A percentile compares a stretch with the other conserved stretches of the same genome.
Conservation (phyloP, 345 rosid genomes). For the Geranium brycei region DNA sequence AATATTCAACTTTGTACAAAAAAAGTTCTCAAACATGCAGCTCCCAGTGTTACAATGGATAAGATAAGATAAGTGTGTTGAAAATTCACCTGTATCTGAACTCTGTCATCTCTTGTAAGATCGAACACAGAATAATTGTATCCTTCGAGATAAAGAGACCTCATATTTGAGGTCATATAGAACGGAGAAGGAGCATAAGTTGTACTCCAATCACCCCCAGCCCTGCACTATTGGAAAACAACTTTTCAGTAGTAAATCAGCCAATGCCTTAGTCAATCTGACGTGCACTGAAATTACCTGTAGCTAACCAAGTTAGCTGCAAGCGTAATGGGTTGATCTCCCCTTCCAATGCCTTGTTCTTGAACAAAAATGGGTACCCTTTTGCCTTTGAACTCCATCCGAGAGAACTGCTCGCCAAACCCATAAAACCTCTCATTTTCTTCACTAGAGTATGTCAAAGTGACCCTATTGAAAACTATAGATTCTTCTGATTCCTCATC, state of each 20-base stretch:
- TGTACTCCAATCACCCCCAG: slow-evolving; percentile 67
- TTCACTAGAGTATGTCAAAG: slow-evolving; percentile 48
- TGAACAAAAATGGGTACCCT: slow-evolving; percentile 65
- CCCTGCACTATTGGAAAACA: slow-evolving; percentile 23
- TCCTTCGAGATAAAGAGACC: slow-evolving; percentile 61
- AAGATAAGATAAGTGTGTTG: too few species aligned
- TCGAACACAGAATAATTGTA: slow-evolving; percentile 58
- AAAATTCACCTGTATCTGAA: slow-evolving; percentile 48
- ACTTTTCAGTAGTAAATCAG: too few species aligned
- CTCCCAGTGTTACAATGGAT: too few species aligned
- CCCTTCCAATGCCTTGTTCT: slow-evolving; percentile 77
- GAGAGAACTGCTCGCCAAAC: slow-evolving; percentile 66
- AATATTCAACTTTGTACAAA: too few species aligned
- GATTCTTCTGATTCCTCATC: slow-evolving; percentile 24
- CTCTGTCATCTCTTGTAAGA: slow-evolving; percentile 41
- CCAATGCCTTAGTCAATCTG: too few species aligned
- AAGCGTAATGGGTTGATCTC: slow-evolving; percentile 61
- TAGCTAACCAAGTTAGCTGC: slow-evolving; percentile 69
- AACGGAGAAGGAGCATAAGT: slow-evolving; percentile 81
- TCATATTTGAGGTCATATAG: slow-evolving; percentile 61
- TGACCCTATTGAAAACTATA: slow-evolving; percentile 35
- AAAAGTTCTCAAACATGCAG: too few species aligned
- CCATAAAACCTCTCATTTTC: slow-evolving; percentile 48
- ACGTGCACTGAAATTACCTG: slow-evolving; percentile 23
- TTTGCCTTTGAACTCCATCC: slow-evolving; percentile 60